These are phyloP conservation scores for Penicillium psychrofluorescens DNA, from an alignment of 495 filamentous ascomycete genomes.

Conservation along the genomic window DNA sequence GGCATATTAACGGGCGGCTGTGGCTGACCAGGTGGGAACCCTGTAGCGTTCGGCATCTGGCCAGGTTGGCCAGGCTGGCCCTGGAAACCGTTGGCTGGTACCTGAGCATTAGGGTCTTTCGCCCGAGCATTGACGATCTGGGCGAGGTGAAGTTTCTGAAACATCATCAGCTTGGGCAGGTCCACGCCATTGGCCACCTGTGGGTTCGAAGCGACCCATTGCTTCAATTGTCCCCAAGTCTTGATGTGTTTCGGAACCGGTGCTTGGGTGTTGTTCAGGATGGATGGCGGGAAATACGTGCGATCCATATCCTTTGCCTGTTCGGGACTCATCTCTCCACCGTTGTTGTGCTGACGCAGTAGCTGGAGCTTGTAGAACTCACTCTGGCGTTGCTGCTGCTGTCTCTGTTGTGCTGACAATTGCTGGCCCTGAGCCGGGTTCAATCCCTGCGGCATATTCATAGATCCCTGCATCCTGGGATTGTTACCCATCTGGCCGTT, in stretches of 20 bases:
- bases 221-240: constrained; percentile 68
- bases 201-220: constrained; percentile 48
- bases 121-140: constrained; percentile 21
- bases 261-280: constrained; percentile 28
- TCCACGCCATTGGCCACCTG: constrained; percentile 32
- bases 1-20: constrained; percentile 19
- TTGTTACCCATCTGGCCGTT: constrained; percentile 31
- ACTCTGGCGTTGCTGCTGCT: constrained; percentile 30
- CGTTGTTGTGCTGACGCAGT: constrained; percentile 34
- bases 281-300: constrained; percentile 28
- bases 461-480: constrained; percentile 25
- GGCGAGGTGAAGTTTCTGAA: constrained; percentile 51
- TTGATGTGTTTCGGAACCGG: constrained; percentile 53
- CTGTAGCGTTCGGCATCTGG: constrained; percentile 29
- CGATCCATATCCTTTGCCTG: constrained; percentile 44
- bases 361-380: constrained; percentile 29
- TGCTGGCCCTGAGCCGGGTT: constrained; percentile 30
- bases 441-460: constrained; percentile 29
- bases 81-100: constrained; percentile 17
- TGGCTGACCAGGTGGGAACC: constrained; percentile 22
- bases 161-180: constrained; percentile 35
- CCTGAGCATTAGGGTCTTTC: constrained; percentile 20
- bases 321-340: constrained; percentile 34
- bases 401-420: constrained; percentile 21
- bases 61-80: constrained; percentile 4